Conservation (phyloP, 805 yeast species). For the Teunomyces gatunensis region DNA sequence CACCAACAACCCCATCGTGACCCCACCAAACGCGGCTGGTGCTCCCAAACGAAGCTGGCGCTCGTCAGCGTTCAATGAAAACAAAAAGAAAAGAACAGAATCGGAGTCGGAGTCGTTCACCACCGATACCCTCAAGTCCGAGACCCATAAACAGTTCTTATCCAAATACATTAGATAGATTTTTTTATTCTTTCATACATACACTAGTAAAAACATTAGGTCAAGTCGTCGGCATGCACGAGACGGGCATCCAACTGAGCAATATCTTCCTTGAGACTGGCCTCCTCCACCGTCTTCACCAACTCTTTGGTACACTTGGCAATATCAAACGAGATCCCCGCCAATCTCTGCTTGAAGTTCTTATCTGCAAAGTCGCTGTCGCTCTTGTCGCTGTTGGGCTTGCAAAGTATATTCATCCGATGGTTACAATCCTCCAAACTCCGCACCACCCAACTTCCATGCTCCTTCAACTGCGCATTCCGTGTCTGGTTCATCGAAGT, state of each 20-base stretch:
- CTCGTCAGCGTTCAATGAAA: slow-evolving; percentile 19
- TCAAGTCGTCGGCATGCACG: slow-evolving; percentile 12
- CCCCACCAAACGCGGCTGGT: not conserved
- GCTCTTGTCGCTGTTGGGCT: slow-evolving; percentile 35
- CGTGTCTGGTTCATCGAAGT: slow-evolving; percentile 86
- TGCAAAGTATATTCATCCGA: slow-evolving; percentile 74
- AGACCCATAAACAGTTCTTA: slow-evolving; percentile 33
- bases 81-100: slow-evolving; percentile 4
- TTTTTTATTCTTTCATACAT: not conserved
- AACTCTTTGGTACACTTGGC: slow-evolving; percentile 95
- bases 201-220: slow-evolving; percentile 2
- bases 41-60: slow-evolving; percentile 29
- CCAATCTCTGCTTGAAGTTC: slow-evolving; percentile 87
- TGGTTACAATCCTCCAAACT: slow-evolving; percentile 81
- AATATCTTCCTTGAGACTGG: slow-evolving; percentile 82
- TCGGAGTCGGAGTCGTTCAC: slow-evolving; percentile 18
- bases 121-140: slow-evolving; percentile 33
- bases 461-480: slow-evolving; percentile 80
- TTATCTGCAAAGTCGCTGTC: slow-evolving; percentile 77
- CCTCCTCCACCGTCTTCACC: slow-evolving; percentile 94
- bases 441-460: slow-evolving; percentile 87
- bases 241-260: slow-evolving; percentile 73
- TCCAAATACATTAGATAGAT: slow-evolving; percentile 30
- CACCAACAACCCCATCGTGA: slow-evolving; percentile 10
- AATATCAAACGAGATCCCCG: slow-evolving; percentile 94